phyloP scores from a whole-genome alignment of 2,329 filamentous ascomycete genomes.

The Pseudogymnoascus sp. region DNA sequence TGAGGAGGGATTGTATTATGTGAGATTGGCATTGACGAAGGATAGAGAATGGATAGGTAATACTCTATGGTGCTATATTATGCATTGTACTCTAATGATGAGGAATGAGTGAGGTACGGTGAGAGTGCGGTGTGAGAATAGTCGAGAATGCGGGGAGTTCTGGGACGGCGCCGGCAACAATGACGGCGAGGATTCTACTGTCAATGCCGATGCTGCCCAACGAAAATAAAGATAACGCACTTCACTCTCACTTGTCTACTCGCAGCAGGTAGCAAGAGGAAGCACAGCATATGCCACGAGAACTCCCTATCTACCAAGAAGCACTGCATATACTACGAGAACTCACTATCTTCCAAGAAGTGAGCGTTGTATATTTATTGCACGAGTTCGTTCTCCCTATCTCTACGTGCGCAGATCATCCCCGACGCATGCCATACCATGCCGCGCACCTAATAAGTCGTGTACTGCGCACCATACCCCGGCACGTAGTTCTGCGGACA shows the following conservation, averaged over 20 bases:
- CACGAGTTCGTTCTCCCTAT: background rate
- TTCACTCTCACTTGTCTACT: background rate
- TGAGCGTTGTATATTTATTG: background rate
- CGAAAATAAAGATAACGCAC: background rate
- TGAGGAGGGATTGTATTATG: background rate
- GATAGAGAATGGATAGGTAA: background rate
- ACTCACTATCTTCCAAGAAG: no score
- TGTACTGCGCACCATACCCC: slow-evolving; percentile 21
- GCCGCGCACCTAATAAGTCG: slow-evolving; percentile 4
- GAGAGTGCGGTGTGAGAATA: background rate
- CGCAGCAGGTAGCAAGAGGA: background rate
- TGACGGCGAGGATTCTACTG: background rate
- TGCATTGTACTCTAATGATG: no score
- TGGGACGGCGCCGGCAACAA: background rate
- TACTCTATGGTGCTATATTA: background rate
- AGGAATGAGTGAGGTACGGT: no score
- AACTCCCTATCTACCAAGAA: no score
- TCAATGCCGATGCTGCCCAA: background rate
- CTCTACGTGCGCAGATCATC: background rate
- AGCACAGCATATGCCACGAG: background rate
- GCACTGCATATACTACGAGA: background rate
- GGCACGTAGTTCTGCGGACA: slow-evolving; percentile 30
- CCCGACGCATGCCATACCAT: background rate
- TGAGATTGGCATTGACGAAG: background rate
- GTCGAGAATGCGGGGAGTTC: background rate